Conservation (phyloP, 768 basidiomycete species). For the Amanita jacksonii region DNA sequence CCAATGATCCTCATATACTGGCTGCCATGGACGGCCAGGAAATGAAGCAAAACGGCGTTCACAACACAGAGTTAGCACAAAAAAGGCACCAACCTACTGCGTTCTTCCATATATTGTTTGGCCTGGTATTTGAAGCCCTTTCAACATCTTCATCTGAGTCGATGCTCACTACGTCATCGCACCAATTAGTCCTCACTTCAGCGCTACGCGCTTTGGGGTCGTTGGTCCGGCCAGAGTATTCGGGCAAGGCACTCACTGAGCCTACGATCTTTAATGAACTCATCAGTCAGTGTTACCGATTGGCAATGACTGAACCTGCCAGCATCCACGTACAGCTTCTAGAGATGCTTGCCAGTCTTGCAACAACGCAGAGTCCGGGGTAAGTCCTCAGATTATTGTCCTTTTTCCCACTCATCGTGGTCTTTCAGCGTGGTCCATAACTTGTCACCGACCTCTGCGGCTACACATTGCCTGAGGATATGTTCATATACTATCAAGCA, state of each 20-base stretch:
- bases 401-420: too few relatives aligned
- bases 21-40: slow-evolving; percentile 80
- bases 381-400: slow-evolving; percentile 9
- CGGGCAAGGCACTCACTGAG: slow-evolving; percentile 74
- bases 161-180: slow-evolving; percentile 29
- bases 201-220: slow-evolving; percentile 69
- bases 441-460: slow-evolving; percentile 33
- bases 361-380: slow-evolving; percentile 28
- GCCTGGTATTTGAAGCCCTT: slow-evolving; percentile 88
- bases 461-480: slow-evolving; percentile 70
- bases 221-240: slow-evolving; percentile 72
- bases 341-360: slow-evolving; percentile 55
- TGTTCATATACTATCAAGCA: slow-evolving; percentile 75
- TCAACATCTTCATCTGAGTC: slow-evolving; percentile 56
- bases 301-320: slow-evolving; percentile 81
- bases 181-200: slow-evolving; percentile 43
- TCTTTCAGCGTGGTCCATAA: neutral
- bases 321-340: slow-evolving; percentile 62
- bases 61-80: slow-evolving; percentile 21
- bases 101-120: slow-evolving; percentile 86
- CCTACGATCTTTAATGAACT: slow-evolving; percentile 86
- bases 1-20: slow-evolving; percentile 53
- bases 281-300: slow-evolving; percentile 76
- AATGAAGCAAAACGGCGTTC: slow-evolving; percentile 15
- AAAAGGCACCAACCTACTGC: slow-evolving; percentile 50